phyloP scores from a whole-genome alignment of 2,329 filamentous ascomycete species.

The Cladorrhinum sp. region DNA sequence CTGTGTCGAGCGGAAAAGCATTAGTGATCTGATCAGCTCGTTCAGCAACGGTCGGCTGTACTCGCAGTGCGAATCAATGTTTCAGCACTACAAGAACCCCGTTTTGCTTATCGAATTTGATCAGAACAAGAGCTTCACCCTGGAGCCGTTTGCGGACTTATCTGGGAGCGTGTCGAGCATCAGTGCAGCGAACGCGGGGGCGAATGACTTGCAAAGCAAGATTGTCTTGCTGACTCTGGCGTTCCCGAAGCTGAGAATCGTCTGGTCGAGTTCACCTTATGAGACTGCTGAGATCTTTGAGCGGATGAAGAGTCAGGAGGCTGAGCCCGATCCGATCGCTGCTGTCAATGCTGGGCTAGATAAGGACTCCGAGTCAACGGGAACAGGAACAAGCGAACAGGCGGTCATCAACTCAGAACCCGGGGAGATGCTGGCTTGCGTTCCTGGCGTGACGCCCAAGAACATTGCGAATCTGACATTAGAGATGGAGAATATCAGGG shows the following conservation, averaged over 20 bases:
- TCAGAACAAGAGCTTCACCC: slow-evolving; percentile 93
- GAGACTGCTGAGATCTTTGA: slow-evolving; percentile 98
- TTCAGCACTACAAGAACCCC: slow-evolving; percentile 82
- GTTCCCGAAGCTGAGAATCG: slow-evolving; percentile 83
- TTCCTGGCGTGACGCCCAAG: slow-evolving; percentile 81
- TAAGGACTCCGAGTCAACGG: slow-evolving; percentile 3
- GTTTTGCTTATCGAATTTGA: slow-evolving; percentile 98
- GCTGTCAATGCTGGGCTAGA: slow-evolving; percentile 77
- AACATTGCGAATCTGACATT: slow-evolving; percentile 71
- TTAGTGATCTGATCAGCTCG: slow-evolving; percentile 86
- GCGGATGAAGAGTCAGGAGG: slow-evolving; percentile 82
- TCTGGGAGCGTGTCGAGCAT: slow-evolving; percentile 61
- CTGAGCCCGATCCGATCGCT: slow-evolving; percentile 84
- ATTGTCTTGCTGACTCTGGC: slow-evolving; percentile 88
- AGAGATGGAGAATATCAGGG: slow-evolving; percentile 70
- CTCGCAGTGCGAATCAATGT: slow-evolving; percentile 90
- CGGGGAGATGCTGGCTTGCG: slow-evolving; percentile 82
- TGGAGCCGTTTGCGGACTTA: slow-evolving; percentile 74
- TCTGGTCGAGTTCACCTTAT: slow-evolving; percentile 91
- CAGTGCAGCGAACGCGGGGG: slow-evolving; percentile 50
- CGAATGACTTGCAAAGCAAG: slow-evolving; percentile 85
- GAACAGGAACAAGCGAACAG: slow-evolving; percentile 47
- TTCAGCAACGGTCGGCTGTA: slow-evolving; percentile 90
- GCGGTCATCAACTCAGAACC: slow-evolving; percentile 75
- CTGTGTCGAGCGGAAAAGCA: slow-evolving; percentile 90